phyloP scores from a whole-genome alignment of 805 yeast species.

The Metschnikowia reukaufii region DNA sequence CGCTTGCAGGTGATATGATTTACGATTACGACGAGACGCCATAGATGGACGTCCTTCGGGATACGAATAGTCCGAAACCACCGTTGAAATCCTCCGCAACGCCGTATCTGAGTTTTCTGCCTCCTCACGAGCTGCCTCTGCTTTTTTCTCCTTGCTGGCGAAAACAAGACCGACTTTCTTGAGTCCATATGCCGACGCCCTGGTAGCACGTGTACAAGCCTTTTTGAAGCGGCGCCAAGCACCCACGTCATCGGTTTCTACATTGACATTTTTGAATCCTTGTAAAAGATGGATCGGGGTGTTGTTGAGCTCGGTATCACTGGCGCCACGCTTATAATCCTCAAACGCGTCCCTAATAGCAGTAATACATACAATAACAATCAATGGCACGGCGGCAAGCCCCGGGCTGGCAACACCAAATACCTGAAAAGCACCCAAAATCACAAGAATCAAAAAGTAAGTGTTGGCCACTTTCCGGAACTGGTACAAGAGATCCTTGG shows the following conservation, averaged over 20 bases:
- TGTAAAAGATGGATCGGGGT: constrained; percentile 56
- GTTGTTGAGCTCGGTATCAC: constrained; percentile 74
- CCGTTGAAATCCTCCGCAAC: constrained; percentile 39
- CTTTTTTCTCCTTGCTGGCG: constrained; percentile 26
- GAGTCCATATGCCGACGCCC: constrained; percentile 20
- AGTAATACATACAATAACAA: constrained; percentile 72
- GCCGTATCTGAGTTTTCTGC: constrained; percentile 27
- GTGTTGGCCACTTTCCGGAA: constrained; percentile 80
- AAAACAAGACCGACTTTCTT: constrained; percentile 27
- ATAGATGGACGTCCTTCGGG: constrained; percentile 11
- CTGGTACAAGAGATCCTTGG: constrained; percentile 78
- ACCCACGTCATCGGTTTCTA: constrained; percentile 51
- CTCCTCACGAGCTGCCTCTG: constrained; percentile 27
- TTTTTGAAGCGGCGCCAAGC: constrained; percentile 73
- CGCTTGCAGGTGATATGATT: constrained; percentile 18
- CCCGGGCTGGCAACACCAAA: constrained; percentile 84
- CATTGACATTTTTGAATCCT: constrained; percentile 60
- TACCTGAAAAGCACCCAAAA: constrained; percentile 74
- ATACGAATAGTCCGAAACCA: constrained; percentile 33
- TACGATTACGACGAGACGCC: constrained; percentile 12
- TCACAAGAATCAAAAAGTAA: constrained; percentile 76
- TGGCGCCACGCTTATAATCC: constrained; percentile 70
- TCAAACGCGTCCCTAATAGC: constrained; percentile 80
- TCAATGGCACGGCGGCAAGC: constrained; percentile 71
- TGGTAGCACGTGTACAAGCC: constrained; percentile 39